phyloP scores from a whole-genome alignment of 345 rosid species.

The Brassica nigra region DNA sequence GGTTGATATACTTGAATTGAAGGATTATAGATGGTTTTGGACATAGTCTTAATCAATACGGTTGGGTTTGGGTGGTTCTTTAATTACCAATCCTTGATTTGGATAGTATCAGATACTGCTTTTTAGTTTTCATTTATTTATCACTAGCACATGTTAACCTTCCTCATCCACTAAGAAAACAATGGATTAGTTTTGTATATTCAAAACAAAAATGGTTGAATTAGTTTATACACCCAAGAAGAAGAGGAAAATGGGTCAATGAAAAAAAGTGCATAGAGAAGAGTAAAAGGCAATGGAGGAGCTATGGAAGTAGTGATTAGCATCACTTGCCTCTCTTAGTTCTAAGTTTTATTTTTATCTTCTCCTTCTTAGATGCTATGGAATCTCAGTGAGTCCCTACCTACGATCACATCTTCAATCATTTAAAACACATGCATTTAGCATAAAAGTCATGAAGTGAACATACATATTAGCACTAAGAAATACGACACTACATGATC shows the following conservation, averaged over 20 bases:
- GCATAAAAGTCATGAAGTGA: not conserved
- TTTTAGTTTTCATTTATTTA: not conserved
- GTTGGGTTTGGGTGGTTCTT: conserved; percentile 4
- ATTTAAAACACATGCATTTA: conserved; percentile 30
- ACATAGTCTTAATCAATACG: conserved; percentile 18
- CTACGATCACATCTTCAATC: conserved; percentile 41
- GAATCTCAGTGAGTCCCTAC: conserved; percentile 39
- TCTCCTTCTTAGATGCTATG: conserved; percentile 28
- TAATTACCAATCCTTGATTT: not conserved
- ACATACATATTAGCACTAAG: not conserved
- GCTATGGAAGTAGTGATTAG: conserved; percentile 38
- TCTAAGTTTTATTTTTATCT: conserved; percentile 19
- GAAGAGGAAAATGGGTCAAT: conserved; percentile 32
- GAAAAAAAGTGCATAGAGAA: conserved; percentile 36
- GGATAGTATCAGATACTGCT: conserved; percentile 23
- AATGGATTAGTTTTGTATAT: conserved; percentile 10
- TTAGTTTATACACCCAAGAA: conserved; percentile 39
- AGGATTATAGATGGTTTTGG: not conserved
- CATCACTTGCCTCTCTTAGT: conserved; percentile 40
- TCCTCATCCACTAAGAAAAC: conserved; percentile 21
- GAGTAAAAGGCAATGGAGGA: conserved; percentile 32
- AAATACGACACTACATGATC: not conserved
- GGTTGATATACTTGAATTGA: not conserved
- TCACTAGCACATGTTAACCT: conserved; percentile 6
- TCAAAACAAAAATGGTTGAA: conserved; percentile 19